phyloP scores from a whole-genome alignment of 345 rosid species.

The Rhizophora apiculata region DNA sequence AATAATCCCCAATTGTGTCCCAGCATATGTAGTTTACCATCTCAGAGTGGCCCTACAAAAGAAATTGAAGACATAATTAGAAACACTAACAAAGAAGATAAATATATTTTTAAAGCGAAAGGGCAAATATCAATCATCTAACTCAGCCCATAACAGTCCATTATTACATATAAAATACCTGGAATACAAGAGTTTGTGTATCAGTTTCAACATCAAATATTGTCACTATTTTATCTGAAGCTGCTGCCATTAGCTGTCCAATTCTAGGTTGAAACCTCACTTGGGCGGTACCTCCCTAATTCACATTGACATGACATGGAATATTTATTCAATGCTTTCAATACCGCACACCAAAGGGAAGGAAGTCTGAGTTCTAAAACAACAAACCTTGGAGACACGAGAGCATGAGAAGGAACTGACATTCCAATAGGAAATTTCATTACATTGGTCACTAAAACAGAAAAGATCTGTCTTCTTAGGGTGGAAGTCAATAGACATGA shows the following conservation, averaged over 20 bases:
- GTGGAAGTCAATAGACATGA: constrained; percentile 72
- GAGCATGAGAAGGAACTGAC: constrained; percentile 43
- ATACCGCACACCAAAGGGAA: background rate
- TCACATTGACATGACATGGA: background rate
- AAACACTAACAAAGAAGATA: background rate
- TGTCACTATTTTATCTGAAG: constrained; percentile 55
- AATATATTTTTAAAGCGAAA: background rate
- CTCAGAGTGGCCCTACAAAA: constrained; percentile 53
- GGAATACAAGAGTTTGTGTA: constrained; percentile 36
- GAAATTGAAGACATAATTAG: background rate
- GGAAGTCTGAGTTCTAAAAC: background rate
- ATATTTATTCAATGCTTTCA: background rate
- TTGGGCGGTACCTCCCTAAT: constrained; percentile 52
- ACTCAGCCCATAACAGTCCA: background rate
- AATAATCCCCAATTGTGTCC: constrained; percentile 55
- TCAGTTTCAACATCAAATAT: constrained; percentile 59
- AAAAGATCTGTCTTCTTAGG: constrained; percentile 60
- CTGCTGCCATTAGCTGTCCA: constrained; percentile 64
- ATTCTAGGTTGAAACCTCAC: constrained; percentile 66
- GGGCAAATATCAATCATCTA: background rate
- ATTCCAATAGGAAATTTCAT: constrained; percentile 54
- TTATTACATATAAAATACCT: constrained; percentile 33
- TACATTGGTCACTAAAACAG: constrained; percentile 54
- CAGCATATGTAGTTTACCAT: constrained; percentile 57
- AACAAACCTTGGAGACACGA: constrained; percentile 48